Percentiles rank a stretch among this genome's conserved stretches.
phyloP scores from a whole-genome alignment of 176 grass and related monocot species.

The Musa acuminata region DNA sequence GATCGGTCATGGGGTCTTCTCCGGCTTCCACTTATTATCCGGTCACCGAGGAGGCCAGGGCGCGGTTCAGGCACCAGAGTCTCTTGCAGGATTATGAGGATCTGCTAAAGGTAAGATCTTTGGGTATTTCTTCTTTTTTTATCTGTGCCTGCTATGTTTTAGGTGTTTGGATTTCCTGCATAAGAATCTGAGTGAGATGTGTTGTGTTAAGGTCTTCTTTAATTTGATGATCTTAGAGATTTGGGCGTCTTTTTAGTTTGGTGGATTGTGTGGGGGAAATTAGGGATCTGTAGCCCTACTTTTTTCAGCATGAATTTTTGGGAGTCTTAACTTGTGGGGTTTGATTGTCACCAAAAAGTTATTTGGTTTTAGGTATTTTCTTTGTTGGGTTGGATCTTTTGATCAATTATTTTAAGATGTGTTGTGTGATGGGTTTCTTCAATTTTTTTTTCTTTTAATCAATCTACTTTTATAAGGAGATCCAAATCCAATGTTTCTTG shows the following conservation, averaged over 20 bases:
- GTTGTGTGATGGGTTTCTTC: background rate
- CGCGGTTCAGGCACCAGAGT: constrained; percentile 30
- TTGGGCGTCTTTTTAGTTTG: background rate
- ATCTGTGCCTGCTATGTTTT: background rate
- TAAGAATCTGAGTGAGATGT: background rate
- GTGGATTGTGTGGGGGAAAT: background rate
- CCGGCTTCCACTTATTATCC: constrained; percentile 6
- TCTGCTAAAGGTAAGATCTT: constrained; percentile 39
- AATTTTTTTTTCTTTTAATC: background rate
- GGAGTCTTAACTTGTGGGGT: background rate
- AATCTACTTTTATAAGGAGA: background rate
- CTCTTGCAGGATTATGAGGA: constrained; percentile 60
- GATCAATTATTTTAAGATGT: background rate
- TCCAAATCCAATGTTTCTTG: background rate
- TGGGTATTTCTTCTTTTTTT: background rate
- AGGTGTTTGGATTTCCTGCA: background rate
- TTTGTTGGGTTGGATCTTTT: background rate
- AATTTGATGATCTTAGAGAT: background rate
- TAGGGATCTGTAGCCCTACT: constrained; percentile 1
- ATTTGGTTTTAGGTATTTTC: background rate
- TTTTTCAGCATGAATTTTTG: background rate
- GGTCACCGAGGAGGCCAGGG: constrained; percentile 14
- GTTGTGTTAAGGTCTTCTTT: background rate
- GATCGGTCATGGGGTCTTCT: constrained; percentile 7
- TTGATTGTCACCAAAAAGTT: background rate